phyloP scores from a whole-genome alignment of 306 rosid genomes.

The Amphicarpaea edgeworthii region DNA sequence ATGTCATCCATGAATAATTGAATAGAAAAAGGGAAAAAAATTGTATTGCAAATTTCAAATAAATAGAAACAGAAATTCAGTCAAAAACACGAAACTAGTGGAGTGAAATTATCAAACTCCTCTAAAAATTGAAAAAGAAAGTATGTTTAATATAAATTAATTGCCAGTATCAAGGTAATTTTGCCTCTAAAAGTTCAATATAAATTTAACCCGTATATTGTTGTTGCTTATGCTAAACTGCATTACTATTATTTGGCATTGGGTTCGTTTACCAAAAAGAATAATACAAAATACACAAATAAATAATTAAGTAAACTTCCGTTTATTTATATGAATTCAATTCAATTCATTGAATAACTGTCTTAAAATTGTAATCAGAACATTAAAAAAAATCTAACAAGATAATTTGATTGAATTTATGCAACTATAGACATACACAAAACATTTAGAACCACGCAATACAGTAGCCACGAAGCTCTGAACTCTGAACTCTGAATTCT shows the following conservation, averaged over 20 bases:
- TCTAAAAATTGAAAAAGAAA: not conserved
- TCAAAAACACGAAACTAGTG: not conserved
- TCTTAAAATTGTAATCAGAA: constrained; percentile 33
- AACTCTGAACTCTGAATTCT: too few relatives aligned
- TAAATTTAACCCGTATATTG: not conserved
- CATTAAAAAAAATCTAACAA: constrained; percentile 26
- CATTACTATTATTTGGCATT: not conserved
- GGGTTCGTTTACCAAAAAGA: not conserved
- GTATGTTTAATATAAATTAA: too few relatives aligned
- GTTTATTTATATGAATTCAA: constrained; percentile 12
- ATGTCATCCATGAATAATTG: not conserved
- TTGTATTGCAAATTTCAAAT: not conserved
- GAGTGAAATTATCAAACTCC: not conserved
- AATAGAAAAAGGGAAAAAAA: not conserved
- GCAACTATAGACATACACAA: constrained; percentile 46
- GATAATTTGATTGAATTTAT: constrained; percentile 44
- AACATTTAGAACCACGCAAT: constrained; percentile 44
- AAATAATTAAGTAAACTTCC: not conserved
- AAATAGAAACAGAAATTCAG: not conserved
- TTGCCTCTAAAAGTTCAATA: not conserved
- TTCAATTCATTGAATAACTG: constrained; percentile 28
- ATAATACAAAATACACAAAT: too few relatives aligned
- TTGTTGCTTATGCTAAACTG: not conserved
- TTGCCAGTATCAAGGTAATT: not conserved
- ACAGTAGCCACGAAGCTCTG: constrained; percentile 43